phyloP scores from a whole-genome alignment of 2,329 filamentous ascomycete species.

The Beauveria medogensis region DNA sequence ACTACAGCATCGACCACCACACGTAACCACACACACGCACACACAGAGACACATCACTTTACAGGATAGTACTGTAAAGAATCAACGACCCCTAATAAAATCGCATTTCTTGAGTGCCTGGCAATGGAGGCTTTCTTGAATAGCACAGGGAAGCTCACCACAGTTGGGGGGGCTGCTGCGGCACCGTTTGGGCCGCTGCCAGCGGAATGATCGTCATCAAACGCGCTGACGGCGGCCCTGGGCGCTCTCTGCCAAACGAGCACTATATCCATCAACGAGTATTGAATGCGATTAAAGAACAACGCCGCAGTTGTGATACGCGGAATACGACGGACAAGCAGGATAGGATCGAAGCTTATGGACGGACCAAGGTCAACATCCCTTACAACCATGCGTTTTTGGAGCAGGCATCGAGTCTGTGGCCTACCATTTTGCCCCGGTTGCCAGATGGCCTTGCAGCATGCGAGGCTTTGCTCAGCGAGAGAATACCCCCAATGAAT shows the following conservation, averaged over 20 bases:
- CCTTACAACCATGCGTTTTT: not conserved
- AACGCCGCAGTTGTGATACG: too few relatives aligned
- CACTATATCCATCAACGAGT: not conserved
- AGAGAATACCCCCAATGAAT: conserved; percentile 20
- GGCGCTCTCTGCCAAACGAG: not conserved
- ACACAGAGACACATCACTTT: too few relatives aligned
- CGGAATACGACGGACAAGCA: not conserved
- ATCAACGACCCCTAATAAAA: too few relatives aligned
- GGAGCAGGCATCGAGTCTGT: not conserved
- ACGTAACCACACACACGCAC: too few relatives aligned
- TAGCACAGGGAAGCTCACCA: not conserved
- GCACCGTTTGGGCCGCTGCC: not conserved
- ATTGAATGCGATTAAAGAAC: not conserved
- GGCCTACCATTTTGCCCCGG: not conserved
- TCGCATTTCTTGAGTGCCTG: too few relatives aligned
- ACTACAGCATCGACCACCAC: too few relatives aligned
- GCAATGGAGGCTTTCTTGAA: not conserved
- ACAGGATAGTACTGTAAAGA: too few relatives aligned
- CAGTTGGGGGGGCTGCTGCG: conserved; percentile 3
- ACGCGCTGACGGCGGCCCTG: conserved; percentile 1
- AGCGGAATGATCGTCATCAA: too few relatives aligned
- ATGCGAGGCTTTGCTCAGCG: conserved; percentile 22
- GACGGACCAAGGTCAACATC: not conserved
- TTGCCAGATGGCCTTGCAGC: conserved; percentile 9
- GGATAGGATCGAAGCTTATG: too few relatives aligned